Base-by-base conservation (phyloP, 1,139 yeast species). In the Geotrichum klebahnii region DNA sequence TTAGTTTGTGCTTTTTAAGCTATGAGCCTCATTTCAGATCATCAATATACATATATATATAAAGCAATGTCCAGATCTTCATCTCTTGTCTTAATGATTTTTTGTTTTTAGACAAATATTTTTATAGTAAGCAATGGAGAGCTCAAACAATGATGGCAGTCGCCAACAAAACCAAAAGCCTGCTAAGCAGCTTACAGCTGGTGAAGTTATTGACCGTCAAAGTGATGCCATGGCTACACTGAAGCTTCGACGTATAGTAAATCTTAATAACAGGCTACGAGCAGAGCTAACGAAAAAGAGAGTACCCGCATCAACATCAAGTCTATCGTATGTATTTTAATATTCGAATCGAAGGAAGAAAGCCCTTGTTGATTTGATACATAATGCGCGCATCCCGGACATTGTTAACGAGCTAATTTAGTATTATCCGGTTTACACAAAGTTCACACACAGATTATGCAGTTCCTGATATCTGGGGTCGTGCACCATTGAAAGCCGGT, bases 281-380 rank as follows among this genome's bases (percentile, higher is more conserved):
- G 74, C 74, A 33, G 78, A 81, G 46, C 66, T 85, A 41, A 64
- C 73, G 6, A 68, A 79, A 50, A 82, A 82, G 6, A 68, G 94
- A 53, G 78, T 82, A 8, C 79, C 82, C 34, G 85, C 88, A 3
- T 82, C 88, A 16, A 79, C 78, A 56, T 85, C 88, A 5, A 79
- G 85, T 38, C 67, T 76, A 60, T 73, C 65, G 55, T 53, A 48
- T 37, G 56, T n/a, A n/a, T n/a, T n/a, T n/a, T n/a, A n/a, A n/a
- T n/a, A n/a, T n/a, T n/a, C n/a, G n/a, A n/a, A n/a, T n/a, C n/a
- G n/a, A n/a, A n/a, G n/a, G n/a, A n/a, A n/a, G n/a, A n/a, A n/a
- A n/a, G n/a, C 51, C 24, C 24, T 38, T 24, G 31, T 23, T 19
- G 3, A 16, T 34, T 3, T 4, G 19, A 3, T 34, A n/a, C 10